A percentile compares a stretch with the other conserved stretches of the same genome.
Evolutionary conservation across 1,139 yeast genomes (phyloP).

Genomic region (Lizanozyma gosingica): DNA sequence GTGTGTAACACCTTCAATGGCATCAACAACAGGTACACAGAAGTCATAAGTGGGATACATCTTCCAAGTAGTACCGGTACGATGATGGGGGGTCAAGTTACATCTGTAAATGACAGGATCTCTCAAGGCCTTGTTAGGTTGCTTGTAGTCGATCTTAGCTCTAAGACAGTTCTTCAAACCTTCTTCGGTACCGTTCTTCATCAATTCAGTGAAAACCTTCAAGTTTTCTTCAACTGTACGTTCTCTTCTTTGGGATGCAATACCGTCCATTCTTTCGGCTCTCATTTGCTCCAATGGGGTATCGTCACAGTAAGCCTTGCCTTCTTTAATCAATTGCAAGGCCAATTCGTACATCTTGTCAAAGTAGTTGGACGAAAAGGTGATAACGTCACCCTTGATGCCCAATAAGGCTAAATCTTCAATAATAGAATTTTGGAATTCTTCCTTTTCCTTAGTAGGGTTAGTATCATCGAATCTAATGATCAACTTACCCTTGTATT

Average conservation of each 20-base stretch:
- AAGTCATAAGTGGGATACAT: slow-evolving; percentile 96
- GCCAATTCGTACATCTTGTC: slow-evolving; percentile 83
- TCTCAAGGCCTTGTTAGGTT: slow-evolving; percentile 86
- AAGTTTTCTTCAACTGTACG: slow-evolving; percentile 87
- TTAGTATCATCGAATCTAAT: slow-evolving; percentile 96
- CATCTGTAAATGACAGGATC: slow-evolving; percentile 97
- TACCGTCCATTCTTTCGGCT: slow-evolving; percentile 96
- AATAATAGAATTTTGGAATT: slow-evolving; percentile 84
- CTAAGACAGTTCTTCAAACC: slow-evolving; percentile 87
- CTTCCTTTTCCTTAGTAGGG: slow-evolving; percentile 89
- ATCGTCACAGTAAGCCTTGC: slow-evolving; percentile 95
- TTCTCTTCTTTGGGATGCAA: slow-evolving; percentile 82
- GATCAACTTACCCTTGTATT: slow-evolving; percentile 88
- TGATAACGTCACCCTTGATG: slow-evolving; percentile 77
- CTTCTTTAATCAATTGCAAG: slow-evolving; percentile 78
- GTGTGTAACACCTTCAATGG: slow-evolving; percentile 94
- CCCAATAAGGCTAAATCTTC: slow-evolving; percentile 87
- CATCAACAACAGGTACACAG: slow-evolving; percentile 94
- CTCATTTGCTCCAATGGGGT: slow-evolving; percentile 92
- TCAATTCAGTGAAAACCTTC: slow-evolving; percentile 73
- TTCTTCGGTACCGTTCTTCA: slow-evolving; percentile 86
- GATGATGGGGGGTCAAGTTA: slow-evolving; percentile 92
- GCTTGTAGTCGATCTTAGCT: slow-evolving; percentile 88
- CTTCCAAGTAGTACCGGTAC: slow-evolving; percentile 89
- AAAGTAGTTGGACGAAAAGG: slow-evolving; percentile 91